These are phyloP conservation scores for Histomonas meleagridis DNA, from an alignment of 208 protist genomes.

Conservation along the genomic window DNA sequence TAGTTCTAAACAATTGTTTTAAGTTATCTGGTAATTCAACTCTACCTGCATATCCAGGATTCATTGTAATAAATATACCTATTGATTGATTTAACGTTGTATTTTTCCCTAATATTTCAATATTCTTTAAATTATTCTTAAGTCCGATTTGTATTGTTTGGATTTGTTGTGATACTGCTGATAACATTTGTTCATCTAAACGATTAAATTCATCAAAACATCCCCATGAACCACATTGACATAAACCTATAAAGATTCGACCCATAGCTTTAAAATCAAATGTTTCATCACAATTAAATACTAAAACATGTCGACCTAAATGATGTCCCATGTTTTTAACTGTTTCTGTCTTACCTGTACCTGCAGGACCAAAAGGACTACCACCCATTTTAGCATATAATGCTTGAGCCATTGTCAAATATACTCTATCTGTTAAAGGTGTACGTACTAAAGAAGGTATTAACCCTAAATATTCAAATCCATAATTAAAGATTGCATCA, in stretches of 20 bases:
- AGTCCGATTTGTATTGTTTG: slow-evolving; percentile 81
- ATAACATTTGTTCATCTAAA: slow-evolving; percentile 87
- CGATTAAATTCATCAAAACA: slow-evolving; percentile 99
- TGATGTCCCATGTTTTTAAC: slow-evolving; percentile 85
- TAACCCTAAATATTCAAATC: slow-evolving; percentile 95
- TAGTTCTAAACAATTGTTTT: slow-evolving; percentile 93
- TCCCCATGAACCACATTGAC: slow-evolving; percentile 95
- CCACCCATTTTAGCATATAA: slow-evolving; percentile 84
- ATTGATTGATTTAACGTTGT: slow-evolving; percentile 74
- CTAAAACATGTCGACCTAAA: slow-evolving; percentile 86
- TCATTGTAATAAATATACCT: slow-evolving; percentile 99
- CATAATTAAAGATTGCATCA: slow-evolving; percentile 80
- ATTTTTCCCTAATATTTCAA: slow-evolving; percentile 71
- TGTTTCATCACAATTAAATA: slow-evolving; percentile 97
- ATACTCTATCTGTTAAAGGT: slow-evolving; percentile 91
- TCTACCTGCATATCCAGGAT: slow-evolving; percentile 96
- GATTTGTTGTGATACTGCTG: slow-evolving; percentile 96
- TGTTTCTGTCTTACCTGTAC: slow-evolving; percentile 91
- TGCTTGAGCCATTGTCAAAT: slow-evolving; percentile 87
- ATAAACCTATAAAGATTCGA: slow-evolving; percentile 95
- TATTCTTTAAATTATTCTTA: slow-evolving; percentile 51
- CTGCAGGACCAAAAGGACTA: slow-evolving; percentile 84
- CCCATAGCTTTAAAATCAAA: slow-evolving; percentile 94
- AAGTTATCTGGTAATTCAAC: slow-evolving; percentile 96
- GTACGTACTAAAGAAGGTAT: slow-evolving; percentile 91